Percentiles rank a stretch among this genome's conserved stretches.
Conservation (phyloP, 257 asterid genomes). For the Schizonepeta tenuifolia region DNA sequence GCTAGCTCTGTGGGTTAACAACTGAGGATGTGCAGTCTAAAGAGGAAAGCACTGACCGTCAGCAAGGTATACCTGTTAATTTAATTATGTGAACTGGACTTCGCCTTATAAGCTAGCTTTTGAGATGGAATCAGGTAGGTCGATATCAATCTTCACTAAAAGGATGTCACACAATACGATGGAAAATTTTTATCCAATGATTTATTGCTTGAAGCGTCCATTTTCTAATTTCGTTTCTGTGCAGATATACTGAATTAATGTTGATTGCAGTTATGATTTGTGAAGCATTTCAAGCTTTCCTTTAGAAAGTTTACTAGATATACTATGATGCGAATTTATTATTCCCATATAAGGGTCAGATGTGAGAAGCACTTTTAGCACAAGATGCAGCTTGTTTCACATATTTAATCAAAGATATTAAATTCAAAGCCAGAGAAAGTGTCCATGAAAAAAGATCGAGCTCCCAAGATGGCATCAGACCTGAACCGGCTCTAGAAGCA, state of each 20-base stretch:
- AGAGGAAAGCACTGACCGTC: background rate
- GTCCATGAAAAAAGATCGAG: background rate
- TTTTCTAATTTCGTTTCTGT: background rate
- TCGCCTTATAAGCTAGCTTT: background rate
- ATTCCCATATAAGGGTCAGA: background rate
- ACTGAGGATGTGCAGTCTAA: background rate
- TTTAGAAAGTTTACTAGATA: background rate
- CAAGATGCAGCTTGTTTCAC: background rate
- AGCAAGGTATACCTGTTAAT: background rate
- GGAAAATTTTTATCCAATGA: background rate
- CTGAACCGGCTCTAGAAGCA: slow-evolving; percentile 79
- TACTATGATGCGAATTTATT: background rate
- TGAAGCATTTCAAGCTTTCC: background rate
- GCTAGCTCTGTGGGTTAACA: background rate
- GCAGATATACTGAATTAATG: background rate
- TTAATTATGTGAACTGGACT: background rate
- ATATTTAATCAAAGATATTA: background rate
- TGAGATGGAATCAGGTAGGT: background rate
- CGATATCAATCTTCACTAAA: background rate
- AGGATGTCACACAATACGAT: background rate
- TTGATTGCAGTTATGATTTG: background rate
- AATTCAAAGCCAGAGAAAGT: slow-evolving; percentile 1
- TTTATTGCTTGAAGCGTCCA: background rate
- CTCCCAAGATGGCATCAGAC: slow-evolving; percentile 40
- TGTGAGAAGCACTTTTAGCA: background rate